Conservation (phyloP, 768 basidiomycete species). For the Cyclocybe aegerita region DNA sequence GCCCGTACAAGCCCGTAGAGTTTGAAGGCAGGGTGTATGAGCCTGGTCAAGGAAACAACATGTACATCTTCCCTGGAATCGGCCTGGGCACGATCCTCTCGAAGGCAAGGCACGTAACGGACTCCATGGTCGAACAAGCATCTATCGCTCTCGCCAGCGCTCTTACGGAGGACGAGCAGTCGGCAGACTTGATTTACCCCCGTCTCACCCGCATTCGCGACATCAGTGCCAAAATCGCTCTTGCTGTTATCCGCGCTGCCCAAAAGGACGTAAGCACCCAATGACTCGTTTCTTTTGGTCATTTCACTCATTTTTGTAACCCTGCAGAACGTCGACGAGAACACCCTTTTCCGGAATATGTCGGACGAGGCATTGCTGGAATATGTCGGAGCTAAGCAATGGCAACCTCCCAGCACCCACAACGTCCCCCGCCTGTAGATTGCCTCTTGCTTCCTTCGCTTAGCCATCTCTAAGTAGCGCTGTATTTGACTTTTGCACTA, state of each 20-base stretch:
- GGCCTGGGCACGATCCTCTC: constrained; percentile 64
- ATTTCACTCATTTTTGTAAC: background rate
- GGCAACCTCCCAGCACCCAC: constrained; percentile 40
- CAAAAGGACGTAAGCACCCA: constrained; percentile 53
- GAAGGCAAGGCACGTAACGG: constrained; percentile 59
- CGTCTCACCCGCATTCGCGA: constrained; percentile 65
- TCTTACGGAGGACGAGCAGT: constrained; percentile 53
- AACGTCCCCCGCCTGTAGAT: constrained; percentile 29
- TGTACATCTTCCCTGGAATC: constrained; percentile 67
- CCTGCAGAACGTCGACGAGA: constrained; percentile 43
- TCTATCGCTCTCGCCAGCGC: constrained; percentile 61
- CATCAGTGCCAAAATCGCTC: constrained; percentile 60
- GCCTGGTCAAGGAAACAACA: constrained; percentile 81
- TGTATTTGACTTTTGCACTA: constrained; percentile 5
- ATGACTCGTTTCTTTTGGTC: background rate
- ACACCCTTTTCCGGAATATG: constrained; percentile 44
- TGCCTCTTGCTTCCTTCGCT: background rate
- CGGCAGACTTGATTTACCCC: constrained; percentile 63
- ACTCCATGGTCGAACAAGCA: constrained; percentile 67
- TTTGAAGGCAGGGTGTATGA: constrained; percentile 49
- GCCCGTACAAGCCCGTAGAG: constrained; percentile 59
- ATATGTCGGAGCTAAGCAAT: constrained; percentile 56
- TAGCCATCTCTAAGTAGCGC: constrained; percentile 7
- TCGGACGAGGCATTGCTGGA: constrained; percentile 46
- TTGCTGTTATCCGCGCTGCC: constrained; percentile 61